Evolutionary conservation across 2,329 filamentous ascomycete genomes (phyloP), one percentile per base, ranked within the genome.

Genomic region (Atkinsonella texensis): DNA sequence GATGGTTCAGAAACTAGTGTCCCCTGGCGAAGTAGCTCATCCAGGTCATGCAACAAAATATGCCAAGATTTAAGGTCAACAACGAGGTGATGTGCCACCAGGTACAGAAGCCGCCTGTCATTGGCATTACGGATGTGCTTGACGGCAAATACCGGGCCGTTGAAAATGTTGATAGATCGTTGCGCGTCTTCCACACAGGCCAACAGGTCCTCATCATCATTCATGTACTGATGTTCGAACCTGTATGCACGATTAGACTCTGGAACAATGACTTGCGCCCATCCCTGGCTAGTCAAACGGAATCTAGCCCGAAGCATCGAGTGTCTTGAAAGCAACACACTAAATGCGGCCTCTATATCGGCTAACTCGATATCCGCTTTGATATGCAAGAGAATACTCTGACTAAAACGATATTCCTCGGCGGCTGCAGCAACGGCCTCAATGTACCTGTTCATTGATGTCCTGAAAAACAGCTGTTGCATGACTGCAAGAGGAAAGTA

Each of bases 381-480:
- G 35, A 77, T 59, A 12, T 68, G 67, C 4, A 79, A 62, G 2
- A 77, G 60, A 7, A 77, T 62, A 53, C 75, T 76, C 55, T 74
- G 74, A 53, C 76, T 77, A 56, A 75, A 77, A 2, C 74, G 68
- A 53, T 71, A 73, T 20, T 63, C 69, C 0, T 67, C 66, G 2
- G 67, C 65, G 4, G 56, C 52, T 1, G 58, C 52, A 39, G 60
- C 58, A 28, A 67, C 59, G 13, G 61, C 57, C 28, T 62, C 61
- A 11, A 58, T 53, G 46, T 67, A 62, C 1, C 64, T 66, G 4
- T 70, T 70, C 60, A 74, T 70, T 2, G 65, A 61, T 0, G 73
- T 74, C 54, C 74, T 66, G 49, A 79, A 77, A 57, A 75, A 76
- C 4, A 79, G 64, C 51, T 73, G 71, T 60, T 79, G 76, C 70